A percentile compares a stretch with the other conserved stretches of the same genome.
Evolutionary conservation across 202 grass and related monocot species (phyloP).

Genomic region (Carex arenaria): DNA sequence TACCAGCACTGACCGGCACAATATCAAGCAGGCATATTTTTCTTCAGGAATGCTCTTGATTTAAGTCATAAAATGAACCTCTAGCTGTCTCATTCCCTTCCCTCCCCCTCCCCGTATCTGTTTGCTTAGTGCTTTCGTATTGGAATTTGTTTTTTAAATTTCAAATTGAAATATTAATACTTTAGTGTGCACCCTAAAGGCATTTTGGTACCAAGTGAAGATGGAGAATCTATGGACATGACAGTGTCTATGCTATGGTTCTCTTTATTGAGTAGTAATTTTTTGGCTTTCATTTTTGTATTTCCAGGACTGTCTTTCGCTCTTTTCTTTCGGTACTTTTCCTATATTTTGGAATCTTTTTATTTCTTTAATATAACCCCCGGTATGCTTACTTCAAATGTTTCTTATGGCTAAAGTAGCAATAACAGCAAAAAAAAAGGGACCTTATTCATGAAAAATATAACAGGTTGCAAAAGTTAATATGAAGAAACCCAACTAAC

Average conservation of each 20-base stretch:
- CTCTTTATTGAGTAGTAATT: not conserved
- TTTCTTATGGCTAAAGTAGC: not conserved
- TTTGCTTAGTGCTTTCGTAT: not conserved
- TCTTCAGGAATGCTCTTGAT: not conserved
- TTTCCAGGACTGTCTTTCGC: not conserved
- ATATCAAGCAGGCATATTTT: not conserved
- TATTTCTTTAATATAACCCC: not conserved
- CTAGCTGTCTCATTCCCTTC: not conserved
- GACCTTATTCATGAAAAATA: slow-evolving; percentile 10
- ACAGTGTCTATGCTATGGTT: not conserved
- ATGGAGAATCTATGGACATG: not conserved
- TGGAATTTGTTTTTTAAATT: not conserved
- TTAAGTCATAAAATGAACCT: not conserved
- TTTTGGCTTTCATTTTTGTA: not conserved
- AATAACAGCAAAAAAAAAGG: slow-evolving; percentile 13
- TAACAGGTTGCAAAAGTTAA: slow-evolving; percentile 10
- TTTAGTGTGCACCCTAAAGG: not conserved
- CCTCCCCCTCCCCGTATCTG: not conserved
- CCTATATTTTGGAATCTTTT: not conserved
- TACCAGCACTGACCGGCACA: not conserved
- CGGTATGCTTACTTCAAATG: slow-evolving; percentile 11
- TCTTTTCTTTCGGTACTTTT: not conserved
- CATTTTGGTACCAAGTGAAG: not conserved
- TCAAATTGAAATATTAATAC: not conserved
- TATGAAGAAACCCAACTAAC: slow-evolving; percentile 10